These are phyloP conservation scores for Marchantia paleacea DNA, from an alignment of 225 moss, liverwort and hornwort genomes.

Conservation along the genomic window DNA sequence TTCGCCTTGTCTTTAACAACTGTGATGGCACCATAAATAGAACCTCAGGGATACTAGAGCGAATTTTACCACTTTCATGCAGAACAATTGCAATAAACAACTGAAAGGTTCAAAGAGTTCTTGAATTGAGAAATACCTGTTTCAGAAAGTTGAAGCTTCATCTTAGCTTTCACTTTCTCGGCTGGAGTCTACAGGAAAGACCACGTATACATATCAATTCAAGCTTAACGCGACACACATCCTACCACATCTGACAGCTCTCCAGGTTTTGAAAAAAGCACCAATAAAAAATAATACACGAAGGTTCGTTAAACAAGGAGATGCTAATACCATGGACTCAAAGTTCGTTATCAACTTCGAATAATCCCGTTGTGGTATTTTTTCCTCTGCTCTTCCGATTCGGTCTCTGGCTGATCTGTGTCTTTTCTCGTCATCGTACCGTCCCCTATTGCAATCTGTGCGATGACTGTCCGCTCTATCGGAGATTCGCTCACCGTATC, in stretches of 20 bases:
- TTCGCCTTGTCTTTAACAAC: constrained; percentile 51
- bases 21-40: constrained; percentile 26
- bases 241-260: background rate
- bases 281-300: background rate
- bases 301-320: background rate
- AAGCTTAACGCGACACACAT: background rate
- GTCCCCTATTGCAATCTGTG: background rate
- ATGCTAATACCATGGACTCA: constrained; percentile 44
- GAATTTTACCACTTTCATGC: background rate
- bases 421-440: constrained; percentile 8
- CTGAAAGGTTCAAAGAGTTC: background rate
- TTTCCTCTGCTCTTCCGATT: constrained; percentile 7
- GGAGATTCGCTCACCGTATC: background rate
- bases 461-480: constrained; percentile 6
- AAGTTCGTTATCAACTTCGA: constrained; percentile 46
- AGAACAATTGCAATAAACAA: background rate
- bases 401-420: background rate
- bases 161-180: constrained; percentile 66
- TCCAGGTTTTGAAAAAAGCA: background rate
- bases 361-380: constrained; percentile 46
- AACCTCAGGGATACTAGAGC: background rate
- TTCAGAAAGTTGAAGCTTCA: constrained; percentile 60
- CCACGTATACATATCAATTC: background rate
- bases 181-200: constrained; percentile 51
- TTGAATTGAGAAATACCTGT: constrained; percentile 33